Percentiles rank a stretch among this genome's conserved stretches.
phyloP scores from a whole-genome alignment of 2,329 filamentous ascomycete genomes.

The Pseudogymnoascus sp. region DNA sequence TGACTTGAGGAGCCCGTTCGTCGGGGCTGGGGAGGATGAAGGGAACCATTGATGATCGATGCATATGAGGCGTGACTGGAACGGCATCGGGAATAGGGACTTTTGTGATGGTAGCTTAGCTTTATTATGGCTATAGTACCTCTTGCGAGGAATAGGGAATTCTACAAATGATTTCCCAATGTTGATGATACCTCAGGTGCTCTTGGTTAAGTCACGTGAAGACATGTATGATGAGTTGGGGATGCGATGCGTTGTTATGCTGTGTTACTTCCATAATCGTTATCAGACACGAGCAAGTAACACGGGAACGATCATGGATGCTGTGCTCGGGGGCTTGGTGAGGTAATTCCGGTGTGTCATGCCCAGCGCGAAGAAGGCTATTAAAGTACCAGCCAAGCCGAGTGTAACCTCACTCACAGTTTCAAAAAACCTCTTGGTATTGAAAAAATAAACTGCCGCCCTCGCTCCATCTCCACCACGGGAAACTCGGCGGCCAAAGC shows the following conservation, averaged over 20 bases:
- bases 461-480: background rate
- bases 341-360: conserved; percentile 1
- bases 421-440: conserved; percentile 5
- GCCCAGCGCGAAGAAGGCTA: background rate
- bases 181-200: background rate
- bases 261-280: background rate
- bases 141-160: conserved; percentile 8
- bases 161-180: background rate
- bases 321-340: background rate
- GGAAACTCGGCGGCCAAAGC: background rate
- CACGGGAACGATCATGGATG: background rate
- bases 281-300: no score
- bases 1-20: background rate
- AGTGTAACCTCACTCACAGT: background rate
- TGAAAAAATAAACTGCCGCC: background rate
- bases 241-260: background rate
- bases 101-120: conserved; percentile 3
- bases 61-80: background rate
- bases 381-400: background rate
- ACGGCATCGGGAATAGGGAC: background rate
- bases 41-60: background rate
- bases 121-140: conserved; percentile 1
- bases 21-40: background rate
- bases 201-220: background rate
- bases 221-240: background rate